Percentiles rank a stretch among this genome's conserved stretches.
Conservation (phyloP, 2,329 filamentous ascomycete genomes). For the Colletotrichum magnum region DNA sequence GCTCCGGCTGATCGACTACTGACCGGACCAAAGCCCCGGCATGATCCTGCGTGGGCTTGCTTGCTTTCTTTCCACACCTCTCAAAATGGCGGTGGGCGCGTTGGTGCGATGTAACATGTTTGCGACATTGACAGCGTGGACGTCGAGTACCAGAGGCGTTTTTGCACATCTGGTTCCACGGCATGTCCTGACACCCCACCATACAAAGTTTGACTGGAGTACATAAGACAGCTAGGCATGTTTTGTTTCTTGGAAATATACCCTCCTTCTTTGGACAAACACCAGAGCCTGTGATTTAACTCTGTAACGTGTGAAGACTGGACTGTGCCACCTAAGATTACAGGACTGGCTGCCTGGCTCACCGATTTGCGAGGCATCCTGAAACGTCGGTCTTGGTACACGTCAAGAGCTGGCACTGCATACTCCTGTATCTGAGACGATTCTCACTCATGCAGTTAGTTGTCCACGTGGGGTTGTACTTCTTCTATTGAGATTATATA, state of each 20-base stretch:
- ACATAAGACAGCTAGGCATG: conserved; percentile 5
- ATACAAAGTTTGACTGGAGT: not conserved
- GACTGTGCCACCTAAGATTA: no score
- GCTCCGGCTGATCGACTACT: conserved; percentile 79
- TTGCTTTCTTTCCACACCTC: no score
- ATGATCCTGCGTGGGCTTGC: no score
- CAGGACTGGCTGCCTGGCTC: no score
- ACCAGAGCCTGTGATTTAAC: not conserved
- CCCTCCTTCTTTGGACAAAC: conserved; percentile 5
- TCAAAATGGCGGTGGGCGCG: not conserved
- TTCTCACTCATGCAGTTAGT: not conserved
- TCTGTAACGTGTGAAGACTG: not conserved
- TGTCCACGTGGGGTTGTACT: not conserved
- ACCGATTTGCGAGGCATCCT: no score
- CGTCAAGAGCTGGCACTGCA: not conserved
- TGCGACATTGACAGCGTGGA: not conserved
- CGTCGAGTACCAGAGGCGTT: no score
- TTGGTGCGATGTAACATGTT: conserved; percentile 6
- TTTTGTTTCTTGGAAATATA: conserved; percentile 26
- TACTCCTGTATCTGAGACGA: no score
- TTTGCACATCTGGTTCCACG: not conserved
- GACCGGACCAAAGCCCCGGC: not conserved
- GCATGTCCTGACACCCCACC: not conserved
- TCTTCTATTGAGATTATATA: not conserved
- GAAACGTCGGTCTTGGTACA: no score